Percentiles rank a stretch among this genome's conserved stretches.
Evolutionary conservation across 441 rosid genomes (phyloP).

Genomic region (Gossypium lobatum): DNA sequence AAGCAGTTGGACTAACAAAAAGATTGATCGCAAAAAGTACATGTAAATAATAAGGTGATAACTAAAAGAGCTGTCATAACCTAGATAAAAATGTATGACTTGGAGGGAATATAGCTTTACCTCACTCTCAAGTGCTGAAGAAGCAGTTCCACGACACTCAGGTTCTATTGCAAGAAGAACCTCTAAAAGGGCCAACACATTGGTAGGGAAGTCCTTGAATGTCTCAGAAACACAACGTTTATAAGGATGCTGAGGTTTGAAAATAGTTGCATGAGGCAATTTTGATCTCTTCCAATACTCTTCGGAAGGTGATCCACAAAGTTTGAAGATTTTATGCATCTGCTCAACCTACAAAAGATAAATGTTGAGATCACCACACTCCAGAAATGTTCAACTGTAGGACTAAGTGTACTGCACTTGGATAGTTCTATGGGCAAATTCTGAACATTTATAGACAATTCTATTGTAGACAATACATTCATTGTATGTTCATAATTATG

Average conservation of each 20-base stretch:
- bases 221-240: slow-evolving; percentile 66
- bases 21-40: background rate
- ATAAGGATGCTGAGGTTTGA: slow-evolving; percentile 87
- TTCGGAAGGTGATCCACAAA: slow-evolving; percentile 96
- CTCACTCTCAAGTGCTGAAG: slow-evolving; percentile 66
- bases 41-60: background rate
- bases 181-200: slow-evolving; percentile 65
- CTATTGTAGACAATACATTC: background rate
- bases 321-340: slow-evolving; percentile 87
- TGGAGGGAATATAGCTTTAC: slow-evolving; percentile 23
- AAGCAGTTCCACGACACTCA: slow-evolving; percentile 62
- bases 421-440: background rate
- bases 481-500: background rate
- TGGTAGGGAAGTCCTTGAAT: slow-evolving; percentile 63
- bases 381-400: background rate
- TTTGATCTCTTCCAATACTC: slow-evolving; percentile 85
- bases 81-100: background rate
- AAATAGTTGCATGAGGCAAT: slow-evolving; percentile 74
- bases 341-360: slow-evolving; percentile 53
- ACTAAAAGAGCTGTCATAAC: slow-evolving; percentile 40
- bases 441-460: background rate
- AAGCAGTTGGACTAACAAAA: background rate
- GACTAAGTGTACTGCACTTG: background rate
- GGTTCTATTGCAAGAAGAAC: slow-evolving; percentile 74
- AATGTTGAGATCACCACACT: background rate